Evolutionary conservation across 2,329 filamentous ascomycete species (phyloP).

Genomic region (Paecilomyces sp.): DNA sequence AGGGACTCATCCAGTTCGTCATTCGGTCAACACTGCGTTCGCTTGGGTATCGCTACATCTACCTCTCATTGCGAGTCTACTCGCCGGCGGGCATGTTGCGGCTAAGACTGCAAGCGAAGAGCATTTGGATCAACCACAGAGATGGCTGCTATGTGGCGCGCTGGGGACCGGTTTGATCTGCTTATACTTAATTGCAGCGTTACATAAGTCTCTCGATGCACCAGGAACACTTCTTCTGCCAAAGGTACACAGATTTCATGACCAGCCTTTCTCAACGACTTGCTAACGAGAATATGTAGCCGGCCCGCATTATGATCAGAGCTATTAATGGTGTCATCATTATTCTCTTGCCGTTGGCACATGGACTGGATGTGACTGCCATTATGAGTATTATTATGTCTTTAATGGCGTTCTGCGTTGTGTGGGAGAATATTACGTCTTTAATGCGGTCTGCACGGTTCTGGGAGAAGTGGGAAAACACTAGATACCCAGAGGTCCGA

Average conservation of each 20-base stretch:
- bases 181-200: constrained; percentile 28
- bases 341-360: constrained; percentile 28
- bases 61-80: constrained; percentile 38
- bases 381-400: constrained; percentile 39
- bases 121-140: constrained; percentile 36
- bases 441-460: constrained; percentile 15
- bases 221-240: constrained; percentile 21
- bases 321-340: constrained; percentile 29
- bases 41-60: constrained; percentile 41
- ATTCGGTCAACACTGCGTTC: constrained; percentile 40
- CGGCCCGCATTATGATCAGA: constrained; percentile 16
- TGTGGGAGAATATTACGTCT: constrained; percentile 39
- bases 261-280: neutral
- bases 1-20: constrained; percentile 39
- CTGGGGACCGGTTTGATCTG: constrained; percentile 41
- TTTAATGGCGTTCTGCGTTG: constrained; percentile 34
- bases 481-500: constrained; percentile 16
- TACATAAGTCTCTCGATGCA: constrained; percentile 35
- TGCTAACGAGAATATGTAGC: neutral
- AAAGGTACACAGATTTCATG: constrained; percentile 11
- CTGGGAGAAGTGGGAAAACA: constrained; percentile 23
- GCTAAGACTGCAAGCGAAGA: constrained; percentile 34
- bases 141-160: constrained; percentile 44
- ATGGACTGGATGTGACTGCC: constrained; percentile 22
- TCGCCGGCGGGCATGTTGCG: constrained; percentile 43